Conservation (phyloP, 2,329 filamentous ascomycete genomes). For the Diplodia sapinea region DNA sequence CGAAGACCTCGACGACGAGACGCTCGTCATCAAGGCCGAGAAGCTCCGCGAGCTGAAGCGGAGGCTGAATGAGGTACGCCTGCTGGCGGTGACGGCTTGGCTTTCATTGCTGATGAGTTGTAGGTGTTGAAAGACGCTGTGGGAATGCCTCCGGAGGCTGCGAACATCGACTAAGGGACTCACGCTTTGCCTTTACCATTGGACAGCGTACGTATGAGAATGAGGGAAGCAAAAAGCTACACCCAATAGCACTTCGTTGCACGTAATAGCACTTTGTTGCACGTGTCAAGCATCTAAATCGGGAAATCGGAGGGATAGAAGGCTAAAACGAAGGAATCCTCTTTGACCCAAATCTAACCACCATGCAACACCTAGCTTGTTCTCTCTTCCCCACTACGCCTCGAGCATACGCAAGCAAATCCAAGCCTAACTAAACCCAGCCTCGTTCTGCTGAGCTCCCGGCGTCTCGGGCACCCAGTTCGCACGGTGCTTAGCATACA, state of each 20-base stretch:
- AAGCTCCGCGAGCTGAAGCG: constrained; percentile 72
- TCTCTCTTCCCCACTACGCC: background rate
- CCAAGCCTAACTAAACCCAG: background rate
- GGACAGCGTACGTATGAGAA: background rate
- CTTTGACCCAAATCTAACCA: constrained; percentile 8
- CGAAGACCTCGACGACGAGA: constrained; percentile 78
- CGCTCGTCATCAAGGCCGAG: constrained; percentile 75
- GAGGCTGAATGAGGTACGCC: constrained; percentile 68
- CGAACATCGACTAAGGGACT: constrained; percentile 6
- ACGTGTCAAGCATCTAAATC: background rate
- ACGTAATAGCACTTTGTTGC: no score
- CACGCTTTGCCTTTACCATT: background rate
- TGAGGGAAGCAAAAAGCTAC: background rate
- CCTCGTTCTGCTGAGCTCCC: constrained; percentile 13
- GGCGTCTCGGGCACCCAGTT: constrained; percentile 47
- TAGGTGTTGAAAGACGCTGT: constrained; percentile 48
- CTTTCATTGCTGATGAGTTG: background rate
- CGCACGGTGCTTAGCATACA: constrained; percentile 47
- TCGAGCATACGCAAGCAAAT: background rate
- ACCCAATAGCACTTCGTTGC: background rate
- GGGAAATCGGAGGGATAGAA: background rate
- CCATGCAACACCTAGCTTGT: background rate
- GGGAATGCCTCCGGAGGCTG: constrained; percentile 35
- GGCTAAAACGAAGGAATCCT: background rate
- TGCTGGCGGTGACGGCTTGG: background rate